phyloP scores from a whole-genome alignment of 306 rosid genomes.

The Prunus salicina region DNA sequence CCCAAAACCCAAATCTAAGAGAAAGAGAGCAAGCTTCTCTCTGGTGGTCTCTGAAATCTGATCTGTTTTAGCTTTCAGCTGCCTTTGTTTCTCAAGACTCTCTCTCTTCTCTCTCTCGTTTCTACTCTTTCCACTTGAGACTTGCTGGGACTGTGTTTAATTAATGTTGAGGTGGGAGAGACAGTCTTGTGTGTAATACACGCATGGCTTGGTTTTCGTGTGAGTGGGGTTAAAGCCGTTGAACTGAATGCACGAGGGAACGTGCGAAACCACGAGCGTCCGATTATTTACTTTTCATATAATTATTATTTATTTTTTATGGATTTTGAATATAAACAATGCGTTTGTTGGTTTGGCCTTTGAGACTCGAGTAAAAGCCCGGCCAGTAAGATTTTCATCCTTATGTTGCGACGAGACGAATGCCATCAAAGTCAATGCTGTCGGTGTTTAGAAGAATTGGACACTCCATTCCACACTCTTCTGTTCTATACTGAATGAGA shows the following conservation, averaged over 20 bases:
- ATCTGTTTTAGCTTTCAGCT: conserved; percentile 11
- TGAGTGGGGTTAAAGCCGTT: background rate
- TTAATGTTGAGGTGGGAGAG: background rate
- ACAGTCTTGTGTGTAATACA: background rate
- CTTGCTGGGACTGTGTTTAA: background rate
- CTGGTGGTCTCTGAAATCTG: background rate
- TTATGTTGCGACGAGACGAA: too few species aligned
- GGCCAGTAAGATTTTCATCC: background rate
- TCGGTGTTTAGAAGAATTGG: conserved; percentile 1
- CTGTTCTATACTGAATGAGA: too few species aligned
- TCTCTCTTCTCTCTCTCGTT: too few species aligned
- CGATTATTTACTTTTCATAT: background rate
- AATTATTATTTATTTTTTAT: too few species aligned
- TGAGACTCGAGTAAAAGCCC: background rate
- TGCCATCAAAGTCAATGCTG: conserved; percentile 2
- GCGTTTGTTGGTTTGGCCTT: background rate
- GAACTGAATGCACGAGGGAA: background rate
- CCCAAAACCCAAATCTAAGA: background rate
- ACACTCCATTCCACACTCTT: too few species aligned
- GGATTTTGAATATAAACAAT: background rate
- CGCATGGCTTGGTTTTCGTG: background rate
- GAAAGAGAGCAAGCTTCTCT: conserved; percentile 2
- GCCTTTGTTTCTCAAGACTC: background rate
- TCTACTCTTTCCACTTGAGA: background rate
- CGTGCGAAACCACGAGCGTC: background rate